A percentile compares a stretch with the other conserved stretches of the same genome.
phyloP scores from a whole-genome alignment of 1,139 yeast species.

The Geotrichum europaeum region DNA sequence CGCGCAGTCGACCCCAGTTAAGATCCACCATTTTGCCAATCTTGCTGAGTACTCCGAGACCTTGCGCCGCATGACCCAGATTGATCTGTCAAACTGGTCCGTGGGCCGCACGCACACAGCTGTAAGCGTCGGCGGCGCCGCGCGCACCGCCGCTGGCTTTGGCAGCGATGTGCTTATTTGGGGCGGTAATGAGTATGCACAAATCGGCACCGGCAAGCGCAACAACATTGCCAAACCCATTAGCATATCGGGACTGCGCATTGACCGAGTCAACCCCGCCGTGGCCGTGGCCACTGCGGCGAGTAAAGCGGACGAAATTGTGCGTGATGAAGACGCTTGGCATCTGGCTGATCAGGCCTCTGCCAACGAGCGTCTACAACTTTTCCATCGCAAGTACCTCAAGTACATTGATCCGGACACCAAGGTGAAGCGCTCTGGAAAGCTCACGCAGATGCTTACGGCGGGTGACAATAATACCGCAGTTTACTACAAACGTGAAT shows the following conservation, averaged over 20 bases:
- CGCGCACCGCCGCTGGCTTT: conserved; percentile 18
- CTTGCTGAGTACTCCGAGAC: conserved; percentile 42
- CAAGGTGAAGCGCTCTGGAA: conserved; percentile 23
- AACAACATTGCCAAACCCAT: conserved; percentile 54
- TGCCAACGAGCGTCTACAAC: conserved; percentile 44
- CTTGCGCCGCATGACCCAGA: conserved; percentile 35
- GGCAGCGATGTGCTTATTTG: conserved; percentile 58
- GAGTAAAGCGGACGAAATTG: conserved; percentile 22
- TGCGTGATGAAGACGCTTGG: conserved; percentile 23
- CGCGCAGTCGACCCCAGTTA: conserved; percentile 61
- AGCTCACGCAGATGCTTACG: conserved; percentile 49
- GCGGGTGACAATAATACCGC: conserved; percentile 64
- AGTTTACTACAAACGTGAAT: conserved; percentile 40
- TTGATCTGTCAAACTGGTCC: conserved; percentile 48
- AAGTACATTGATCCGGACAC: conserved; percentile 24
- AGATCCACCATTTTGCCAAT: conserved; percentile 43
- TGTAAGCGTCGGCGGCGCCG: conserved; percentile 43
- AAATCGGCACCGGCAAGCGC: conserved; percentile 75
- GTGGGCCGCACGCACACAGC: conserved; percentile 64
- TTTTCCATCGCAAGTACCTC: conserved; percentile 34
- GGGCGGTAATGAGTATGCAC: conserved; percentile 82
- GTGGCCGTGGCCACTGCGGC: conserved; percentile 14
- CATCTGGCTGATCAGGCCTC: conserved; percentile 23
- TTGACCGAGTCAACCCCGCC: conserved; percentile 12
- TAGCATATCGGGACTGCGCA: conserved; percentile 33